Base-by-base conservation (phyloP, 805 yeast genomes). In the Candida endomychidarum region DNA sequence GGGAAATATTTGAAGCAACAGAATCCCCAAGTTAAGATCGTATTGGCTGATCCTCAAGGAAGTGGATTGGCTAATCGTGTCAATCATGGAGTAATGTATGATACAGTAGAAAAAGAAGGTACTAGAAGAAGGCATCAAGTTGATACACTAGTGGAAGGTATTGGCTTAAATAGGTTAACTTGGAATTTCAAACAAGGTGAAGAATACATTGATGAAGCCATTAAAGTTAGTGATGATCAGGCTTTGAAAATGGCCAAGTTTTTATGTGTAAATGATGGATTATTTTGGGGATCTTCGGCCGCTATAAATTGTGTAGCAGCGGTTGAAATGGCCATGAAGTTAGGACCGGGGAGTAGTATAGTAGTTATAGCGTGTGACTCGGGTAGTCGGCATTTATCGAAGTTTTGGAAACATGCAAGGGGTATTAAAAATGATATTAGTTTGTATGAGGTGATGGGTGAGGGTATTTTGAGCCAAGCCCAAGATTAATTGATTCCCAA, bases 41-140 rank as follows among this genome's bases (percentile, higher is more conserved):
- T 86, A 2, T 65, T 93, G 21, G 96, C 97, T 0, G 99, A 91
- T 60, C 98, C 98, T 0, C 97, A 88, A 54, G 99, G 99, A 0
- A 82, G 93, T 11, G 99, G 99, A 0, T 75, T 93, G 47, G 86
- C 74, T 55, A 88, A 91, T 63, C 67, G 95, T 45, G 78, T 91
- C 37, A 86, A 86, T 53, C 80, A 67, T 54, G 98, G 97, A 1
- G 98, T 91, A 3, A 89, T 93, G 97, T 91, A 87, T 59, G 96
- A 90, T 52, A 48, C 72, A 2, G 89, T 78, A 6, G 99, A 91
- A 60, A 81, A 76, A 49, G 99, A 91, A 63, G 99, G 99, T 1
- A 86, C 93, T 0, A 72, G 98, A 51, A 74, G 97, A 56, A 70
- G 99, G 50, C 98, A 93, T 60, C 99, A 91, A 62, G 98, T 91